Evolutionary conservation across 1,284 basidiomycete species (phyloP), one percentile per base, ranked within the genome.

Genomic region (Lentinula novae-zelandiae): DNA sequence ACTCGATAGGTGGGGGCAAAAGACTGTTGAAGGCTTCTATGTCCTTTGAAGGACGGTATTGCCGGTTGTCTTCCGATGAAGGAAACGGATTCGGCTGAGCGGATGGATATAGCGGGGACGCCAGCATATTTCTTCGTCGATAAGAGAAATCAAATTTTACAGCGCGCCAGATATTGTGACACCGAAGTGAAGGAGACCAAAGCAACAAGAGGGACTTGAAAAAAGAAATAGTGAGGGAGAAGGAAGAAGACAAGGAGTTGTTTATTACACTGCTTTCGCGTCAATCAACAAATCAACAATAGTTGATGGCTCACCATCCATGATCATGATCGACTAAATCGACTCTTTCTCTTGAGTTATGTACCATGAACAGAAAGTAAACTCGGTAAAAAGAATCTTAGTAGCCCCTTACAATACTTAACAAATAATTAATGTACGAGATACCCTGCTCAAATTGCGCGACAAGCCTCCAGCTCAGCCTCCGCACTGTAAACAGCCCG

Each of bases 1-100:
- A 92, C 71, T 92, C 90, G 58, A 92, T 80, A 15, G 86, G 82
- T 9, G 89, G 86, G 8, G 88, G 87, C 27, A 92, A 78, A 36
- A 90, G 79, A 64, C 78, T 87, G 65, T 89, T 89, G 76, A 91
- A 91, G 5, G 85, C 75, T 60, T 89, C 88, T 62, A 87, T 70
- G 69, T 91, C 87, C 68, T 83, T 85, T 36, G 85, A 80, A 3
- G 89, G 89, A 50, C 83, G 78, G 68, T 83, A 83, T 63, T 83
- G 82, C 27, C 78, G 66, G 57, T 76, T 70, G 68, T 84, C 82
- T 57, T 86, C 84, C 51, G 77, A 68, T 17, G 53, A 44, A 50
- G 67, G 87, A 85, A 58, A 53, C 9, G 39, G 39, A 22, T 78
- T 73, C 38, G 76, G 66, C 13, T 77, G 69, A 51, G 77, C 60